Percentiles rank a stretch among this genome's conserved stretches.
These are phyloP conservation scores for Pyricularia sp. DNA, from an alignment of 2,329 filamentous ascomycete genomes.

Conservation along the genomic window DNA sequence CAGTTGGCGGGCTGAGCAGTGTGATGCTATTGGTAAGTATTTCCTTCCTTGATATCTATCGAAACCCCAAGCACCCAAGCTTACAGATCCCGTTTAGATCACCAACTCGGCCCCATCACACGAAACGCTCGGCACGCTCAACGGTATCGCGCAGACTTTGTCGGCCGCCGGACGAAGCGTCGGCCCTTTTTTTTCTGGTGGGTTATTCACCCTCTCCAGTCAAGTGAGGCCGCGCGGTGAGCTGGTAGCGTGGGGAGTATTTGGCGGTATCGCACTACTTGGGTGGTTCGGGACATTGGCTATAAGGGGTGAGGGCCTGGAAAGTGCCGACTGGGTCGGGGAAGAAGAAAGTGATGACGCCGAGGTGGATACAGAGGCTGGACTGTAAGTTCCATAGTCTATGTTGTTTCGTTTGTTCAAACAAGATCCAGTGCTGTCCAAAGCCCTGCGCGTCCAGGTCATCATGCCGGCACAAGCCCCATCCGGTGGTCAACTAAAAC, in stretches of 20 bases:
- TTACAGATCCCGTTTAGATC: constrained; percentile 44
- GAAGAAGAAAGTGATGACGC: constrained; percentile 24
- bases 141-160: constrained; percentile 88
- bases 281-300: constrained; percentile 75
- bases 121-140: constrained; percentile 78
- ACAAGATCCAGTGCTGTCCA: neutral
- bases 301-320: constrained; percentile 55
- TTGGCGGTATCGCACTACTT: constrained; percentile 71
- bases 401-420: constrained; percentile 16
- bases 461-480: neutral
- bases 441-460: neutral
- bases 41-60: neutral
- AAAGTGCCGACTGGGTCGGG: constrained; percentile 46
- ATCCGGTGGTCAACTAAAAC: too few species aligned
- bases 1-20: constrained; percentile 82
- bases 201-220: constrained; percentile 72
- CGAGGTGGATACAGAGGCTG: constrained; percentile 13
- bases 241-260: constrained; percentile 75
- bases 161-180: constrained; percentile 83
- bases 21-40: constrained; percentile 67
- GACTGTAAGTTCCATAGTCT: constrained; percentile 7
- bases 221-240: constrained; percentile 72
- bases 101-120: constrained; percentile 88
- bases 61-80: neutral
- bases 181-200: constrained; percentile 81